A percentile compares a stretch with the other conserved stretches of the same genome.
These are phyloP conservation scores for barley (Hordeum vulgare) DNA, from an alignment of 176 grass and related monocot species.

Conservation along the genomic window MorexV3_pseudomolecules_assembly NC_058523.1:23525979-23526478, in stretches of 20 bases:
- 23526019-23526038: background rate
- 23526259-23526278: background rate
- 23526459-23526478: background rate
- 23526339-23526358: too few species aligned
- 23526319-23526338: too few species aligned
- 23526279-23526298: background rate
- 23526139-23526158: conserved; percentile 38
- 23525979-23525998: background rate
- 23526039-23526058: background rate
- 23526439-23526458: background rate
- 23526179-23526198: conserved; percentile 41
- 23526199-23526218: conserved; percentile 31
- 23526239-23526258: background rate
- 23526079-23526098: conserved; percentile 45
- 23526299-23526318: too few species aligned
- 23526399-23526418: background rate
- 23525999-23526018: background rate
- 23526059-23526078: background rate
- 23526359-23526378: background rate
- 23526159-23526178: conserved; percentile 26
- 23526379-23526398: background rate
- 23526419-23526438: background rate
- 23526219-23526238: conserved; percentile 7
- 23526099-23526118: conserved; percentile 38
- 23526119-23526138: conserved; percentile 51